Conservation (phyloP, 73 alveolate species). For the Effrenium voratum region DNA sequence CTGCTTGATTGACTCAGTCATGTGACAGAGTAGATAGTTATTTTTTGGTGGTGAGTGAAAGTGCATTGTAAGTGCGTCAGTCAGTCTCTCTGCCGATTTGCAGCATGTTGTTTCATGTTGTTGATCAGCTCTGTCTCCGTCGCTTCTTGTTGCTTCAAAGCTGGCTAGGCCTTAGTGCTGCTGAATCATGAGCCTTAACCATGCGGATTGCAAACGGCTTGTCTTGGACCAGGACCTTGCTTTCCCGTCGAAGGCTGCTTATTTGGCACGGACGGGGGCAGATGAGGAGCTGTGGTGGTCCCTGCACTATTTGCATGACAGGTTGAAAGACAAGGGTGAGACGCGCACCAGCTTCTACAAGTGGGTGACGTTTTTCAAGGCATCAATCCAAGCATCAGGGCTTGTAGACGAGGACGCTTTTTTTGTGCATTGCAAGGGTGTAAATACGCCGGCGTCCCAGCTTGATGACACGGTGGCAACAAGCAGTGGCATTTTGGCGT, state of each 20-base stretch:
- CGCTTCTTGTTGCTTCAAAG: too few species aligned
- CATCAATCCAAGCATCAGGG: not conserved
- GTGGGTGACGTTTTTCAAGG: not conserved
- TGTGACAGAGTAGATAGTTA: too few species aligned
- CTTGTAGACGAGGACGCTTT: not conserved
- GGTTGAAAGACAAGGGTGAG: not conserved
- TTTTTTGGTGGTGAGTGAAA: too few species aligned
- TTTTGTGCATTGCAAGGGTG: not conserved
- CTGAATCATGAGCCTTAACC: too few species aligned
- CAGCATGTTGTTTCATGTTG: too few species aligned
- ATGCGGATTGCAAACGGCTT: not conserved
- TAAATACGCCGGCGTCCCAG: not conserved
- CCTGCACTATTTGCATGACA: not conserved
- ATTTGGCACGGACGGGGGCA: too few species aligned
- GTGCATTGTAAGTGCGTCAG: too few species aligned
- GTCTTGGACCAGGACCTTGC: not conserved
- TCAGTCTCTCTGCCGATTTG: too few species aligned
- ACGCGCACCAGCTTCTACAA: not conserved
- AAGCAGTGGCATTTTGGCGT: not conserved
- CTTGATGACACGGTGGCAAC: not conserved
- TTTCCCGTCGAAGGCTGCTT: not conserved
- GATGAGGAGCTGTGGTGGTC: slow-evolving; percentile 14
- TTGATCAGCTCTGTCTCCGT: too few species aligned
- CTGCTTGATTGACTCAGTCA: too few species aligned
- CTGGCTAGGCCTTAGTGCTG: too few species aligned